Evolutionary conservation across 495 filamentous ascomycete species (phyloP).

Genomic region (Lepidopterella palustris): DNA sequence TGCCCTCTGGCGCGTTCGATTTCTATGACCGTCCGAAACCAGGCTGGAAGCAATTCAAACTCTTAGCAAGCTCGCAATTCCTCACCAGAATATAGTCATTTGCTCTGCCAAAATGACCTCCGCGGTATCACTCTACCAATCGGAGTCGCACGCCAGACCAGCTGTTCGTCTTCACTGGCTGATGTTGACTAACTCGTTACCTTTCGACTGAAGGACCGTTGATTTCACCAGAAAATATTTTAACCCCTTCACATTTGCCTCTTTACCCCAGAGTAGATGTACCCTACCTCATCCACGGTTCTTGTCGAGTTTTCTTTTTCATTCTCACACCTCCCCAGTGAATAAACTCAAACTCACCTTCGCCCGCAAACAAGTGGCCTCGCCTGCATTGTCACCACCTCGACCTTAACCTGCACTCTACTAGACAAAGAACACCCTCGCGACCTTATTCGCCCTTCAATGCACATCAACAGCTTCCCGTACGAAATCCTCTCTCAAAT

Average conservation of each 20-base stretch:
- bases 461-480: conserved; percentile 45
- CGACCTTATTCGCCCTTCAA: conserved; percentile 17
- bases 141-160: not conserved
- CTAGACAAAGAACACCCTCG: not conserved
- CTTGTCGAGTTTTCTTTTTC: no score
- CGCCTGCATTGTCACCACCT: no score
- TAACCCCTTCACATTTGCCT: not conserved
- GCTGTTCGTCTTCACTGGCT: not conserved
- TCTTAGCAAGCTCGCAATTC: not conserved
- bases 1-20: not conserved
- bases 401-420: not conserved
- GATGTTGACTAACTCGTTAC: not conserved
- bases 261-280: not conserved
- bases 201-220: not conserved
- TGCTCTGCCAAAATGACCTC: conserved; percentile 11
- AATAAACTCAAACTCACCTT: not conserved
- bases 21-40: conserved; percentile 2
- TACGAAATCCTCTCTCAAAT: conserved; percentile 48
- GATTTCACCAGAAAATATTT: not conserved
- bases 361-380: no score
- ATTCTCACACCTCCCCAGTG: no score
- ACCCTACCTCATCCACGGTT: no score
- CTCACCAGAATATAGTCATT: conserved; percentile 10
- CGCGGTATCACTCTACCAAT: conserved; percentile 9
- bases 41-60: not conserved